Evolutionary conservation across 2,329 filamentous ascomycete species (phyloP), one percentile per base, ranked within the genome.

Genomic region (Incumbomyces delicatus): DNA sequence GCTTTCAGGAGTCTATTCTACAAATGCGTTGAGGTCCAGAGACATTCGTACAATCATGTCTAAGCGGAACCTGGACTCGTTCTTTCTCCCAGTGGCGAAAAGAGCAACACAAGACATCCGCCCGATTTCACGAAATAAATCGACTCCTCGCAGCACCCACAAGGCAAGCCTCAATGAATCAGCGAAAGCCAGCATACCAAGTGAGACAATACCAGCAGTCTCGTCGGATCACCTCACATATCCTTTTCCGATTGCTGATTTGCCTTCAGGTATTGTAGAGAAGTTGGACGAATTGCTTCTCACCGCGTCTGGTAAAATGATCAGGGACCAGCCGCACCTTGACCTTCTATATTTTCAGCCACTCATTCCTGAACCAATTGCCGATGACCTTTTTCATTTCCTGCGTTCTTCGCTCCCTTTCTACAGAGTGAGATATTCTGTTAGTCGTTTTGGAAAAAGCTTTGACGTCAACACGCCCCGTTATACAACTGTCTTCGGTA

Each of bases 281-380:
- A 59, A 63, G 18, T 50, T 76, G 1, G 63, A 53, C 35, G 31
- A 44, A 0, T 35, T 52, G 7, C 57, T 58, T 11, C 46, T 62
- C 35, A 62, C 62, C 20, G 78, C 81, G 5, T 68, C 76, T 50
- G 76, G 73, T 1, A 71, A 66, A 38, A 57, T 61, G 2, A 81
- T 88, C 53, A 78, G 78, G 54, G 72, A 87, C 57, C 78, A 84
- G 57, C 75, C 77, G 0, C 76, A 88, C 52, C 72, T 89, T 0
- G 82, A 89, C 59, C 70, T 90, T 0, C 64, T 89, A 7, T 86
- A 86, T 63, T 89, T 83, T 60, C 74, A 86, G 56, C 84, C 85
- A 0, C 89, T 84, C 53, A 72, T 89, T 3, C 75, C 81, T 0
- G 65, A 69, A 2, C 62, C 72, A 11, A 68, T 77, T 10, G 70